phyloP scores from a whole-genome alignment of 257 asterid species.

The Solanum tarapatanum region DNA sequence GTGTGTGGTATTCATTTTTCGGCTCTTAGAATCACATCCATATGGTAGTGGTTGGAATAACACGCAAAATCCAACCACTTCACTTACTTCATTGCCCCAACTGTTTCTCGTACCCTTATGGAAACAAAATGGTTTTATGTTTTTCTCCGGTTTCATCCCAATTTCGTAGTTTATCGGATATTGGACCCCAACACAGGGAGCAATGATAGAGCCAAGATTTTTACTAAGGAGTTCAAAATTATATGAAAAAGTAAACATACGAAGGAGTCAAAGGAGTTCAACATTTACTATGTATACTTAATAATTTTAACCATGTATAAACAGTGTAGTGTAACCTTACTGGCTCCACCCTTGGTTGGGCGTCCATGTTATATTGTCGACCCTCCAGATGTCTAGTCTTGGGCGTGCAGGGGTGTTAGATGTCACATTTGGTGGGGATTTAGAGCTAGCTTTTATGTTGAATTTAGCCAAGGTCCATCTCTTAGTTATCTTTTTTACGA shows the following conservation, averaged over 20 bases:
- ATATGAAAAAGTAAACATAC: background rate
- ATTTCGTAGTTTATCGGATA: background rate
- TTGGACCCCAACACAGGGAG: background rate
- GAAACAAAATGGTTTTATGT: background rate
- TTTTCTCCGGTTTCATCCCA: background rate
- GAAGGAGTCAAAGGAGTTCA: background rate
- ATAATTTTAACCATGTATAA: background rate
- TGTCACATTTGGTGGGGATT: background rate
- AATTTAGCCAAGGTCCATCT: background rate
- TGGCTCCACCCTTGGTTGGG: background rate
- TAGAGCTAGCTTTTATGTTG: background rate
- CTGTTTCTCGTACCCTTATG: background rate
- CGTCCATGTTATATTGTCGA: background rate
- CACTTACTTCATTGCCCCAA: background rate
- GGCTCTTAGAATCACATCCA: no score
- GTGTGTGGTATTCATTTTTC: no score
- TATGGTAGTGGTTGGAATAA: no score
- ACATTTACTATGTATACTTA: background rate
- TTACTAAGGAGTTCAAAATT: background rate
- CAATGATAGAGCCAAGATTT: background rate
- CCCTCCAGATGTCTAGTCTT: background rate
- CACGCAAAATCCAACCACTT: no score
- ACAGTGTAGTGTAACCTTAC: background rate
- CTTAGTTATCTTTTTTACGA: background rate
- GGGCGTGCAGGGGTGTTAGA: background rate